Evolutionary conservation across 2,329 filamentous ascomycete species (phyloP), one percentile per base, ranked within the genome.

Genomic region (Furcasterigmium sp.): DNA sequence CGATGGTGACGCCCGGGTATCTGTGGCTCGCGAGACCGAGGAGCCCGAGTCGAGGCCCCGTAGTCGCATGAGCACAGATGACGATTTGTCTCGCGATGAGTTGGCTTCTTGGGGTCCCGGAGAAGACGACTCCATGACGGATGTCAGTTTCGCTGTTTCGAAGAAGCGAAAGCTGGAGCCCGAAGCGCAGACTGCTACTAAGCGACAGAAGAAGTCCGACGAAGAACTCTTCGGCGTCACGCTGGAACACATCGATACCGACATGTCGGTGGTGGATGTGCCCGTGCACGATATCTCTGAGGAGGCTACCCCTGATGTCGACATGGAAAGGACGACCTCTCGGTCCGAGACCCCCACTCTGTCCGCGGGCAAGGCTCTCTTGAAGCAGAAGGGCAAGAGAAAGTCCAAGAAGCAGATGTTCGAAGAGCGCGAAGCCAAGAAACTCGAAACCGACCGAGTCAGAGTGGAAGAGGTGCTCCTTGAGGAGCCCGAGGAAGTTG

Each of bases 31-130:
- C 37, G 89, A 91, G 58, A 94, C 87, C 0, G 91, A 95, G 58
- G 91, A 93, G 51, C 82, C 82, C 26, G 91, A 93, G 47, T 95
- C 87, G 50, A 80, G 85, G 34, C 85, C 85, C 39, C 81, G 83
- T 36, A 95, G 87, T 61, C 87, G 85, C 34, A 76, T 82, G 72
- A 80, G 76, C 56, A 75, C 75, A 14, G 39, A 41, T 19, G 78
- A 82, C 40, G 74, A 78, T 44, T 63, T 59, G 3, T 69, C 64
- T 39, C 75, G 75, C 52, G 72, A 78, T 40, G 73, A 72, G 4
- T 69, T 70, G 41, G 65, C 57, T 2, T 63, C 62, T 1, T 72
- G 72, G 65, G 72, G 69, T 25, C 68, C 66, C 2, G 65, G 59
- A 4, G 23, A 84, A 39, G 80, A 84, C 15, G 80, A 84, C 48